Evolutionary conservation across 208 protist species (phyloP).

Genomic region (Crithidia bombi): DNA sequence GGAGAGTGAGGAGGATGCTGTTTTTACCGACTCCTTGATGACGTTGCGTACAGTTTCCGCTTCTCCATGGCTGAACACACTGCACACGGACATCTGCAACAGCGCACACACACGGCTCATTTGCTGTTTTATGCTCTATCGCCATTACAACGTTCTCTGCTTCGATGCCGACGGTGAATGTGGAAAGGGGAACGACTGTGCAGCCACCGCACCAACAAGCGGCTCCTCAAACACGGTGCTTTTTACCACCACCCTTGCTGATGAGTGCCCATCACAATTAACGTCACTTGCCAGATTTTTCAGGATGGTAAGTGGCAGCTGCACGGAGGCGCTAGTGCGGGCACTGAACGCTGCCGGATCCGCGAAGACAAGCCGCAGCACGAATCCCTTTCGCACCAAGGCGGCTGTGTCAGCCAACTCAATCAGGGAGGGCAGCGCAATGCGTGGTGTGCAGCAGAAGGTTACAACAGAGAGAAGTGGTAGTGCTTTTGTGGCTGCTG

Average conservation of each 20-base stretch:
- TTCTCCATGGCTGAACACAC: not conserved
- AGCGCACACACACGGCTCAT: conserved; percentile 8
- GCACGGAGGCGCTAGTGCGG: not conserved
- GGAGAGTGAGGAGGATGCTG: not conserved
- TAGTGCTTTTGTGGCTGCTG: not conserved
- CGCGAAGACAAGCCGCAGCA: not conserved
- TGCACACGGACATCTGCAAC: not conserved
- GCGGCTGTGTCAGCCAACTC: too few species aligned
- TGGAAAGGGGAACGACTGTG: not conserved
- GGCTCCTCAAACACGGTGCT: too few species aligned
- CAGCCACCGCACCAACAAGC: not conserved
- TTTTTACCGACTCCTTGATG: not conserved
- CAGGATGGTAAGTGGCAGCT: not conserved
- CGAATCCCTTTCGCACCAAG: too few species aligned
- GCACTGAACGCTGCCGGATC: not conserved
- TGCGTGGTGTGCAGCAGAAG: too few species aligned
- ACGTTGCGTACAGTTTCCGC: not conserved
- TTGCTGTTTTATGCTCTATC: conserved; percentile 17
- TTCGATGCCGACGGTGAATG: not conserved
- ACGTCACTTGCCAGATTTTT: not conserved
- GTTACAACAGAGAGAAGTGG: too few species aligned
- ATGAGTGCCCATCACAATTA: not conserved
- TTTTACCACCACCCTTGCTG: not conserved
- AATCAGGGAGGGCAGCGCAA: too few species aligned
- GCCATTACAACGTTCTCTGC: conserved; percentile 8